Conservation (phyloP, 202 grass and related monocot species). For the Elaeis oleifera region DNA sequence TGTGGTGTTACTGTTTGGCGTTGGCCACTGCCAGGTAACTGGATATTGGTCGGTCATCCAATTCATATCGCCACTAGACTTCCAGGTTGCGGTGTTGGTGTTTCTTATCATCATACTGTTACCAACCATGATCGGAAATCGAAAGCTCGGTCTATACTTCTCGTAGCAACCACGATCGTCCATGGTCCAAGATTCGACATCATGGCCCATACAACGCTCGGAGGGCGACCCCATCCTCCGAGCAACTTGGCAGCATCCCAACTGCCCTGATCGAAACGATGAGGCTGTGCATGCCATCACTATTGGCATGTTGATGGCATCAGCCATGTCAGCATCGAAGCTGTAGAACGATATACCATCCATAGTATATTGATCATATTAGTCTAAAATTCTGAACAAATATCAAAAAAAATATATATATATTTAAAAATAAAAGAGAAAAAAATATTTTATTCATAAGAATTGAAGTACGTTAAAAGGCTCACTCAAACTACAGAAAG, state of each 20-base stretch:
- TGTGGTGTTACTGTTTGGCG: slow-evolving; percentile 73
- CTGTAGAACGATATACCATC: slow-evolving; percentile 43
- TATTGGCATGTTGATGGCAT: slow-evolving; percentile 77
- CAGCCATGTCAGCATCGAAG: slow-evolving; percentile 88
- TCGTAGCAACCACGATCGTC: slow-evolving; percentile 69
- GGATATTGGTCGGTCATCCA: background rate
- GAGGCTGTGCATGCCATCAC: slow-evolving; percentile 67
- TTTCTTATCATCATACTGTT: slow-evolving; percentile 43
- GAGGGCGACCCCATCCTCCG: slow-evolving; percentile 55
- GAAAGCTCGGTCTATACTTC: slow-evolving; percentile 89
- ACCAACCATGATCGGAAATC: slow-evolving; percentile 42
- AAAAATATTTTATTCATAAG: too few relatives aligned
- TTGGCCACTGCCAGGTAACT: slow-evolving; percentile 19
- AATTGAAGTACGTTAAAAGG: too few relatives aligned
- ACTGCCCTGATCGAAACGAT: slow-evolving; percentile 66
- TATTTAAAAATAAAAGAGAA: too few relatives aligned
- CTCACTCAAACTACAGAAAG: too few relatives aligned
- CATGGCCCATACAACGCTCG: slow-evolving; percentile 47
- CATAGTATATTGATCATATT: too few relatives aligned
- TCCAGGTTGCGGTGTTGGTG: background rate
- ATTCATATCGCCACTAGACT: too few relatives aligned
- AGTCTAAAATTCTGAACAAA: too few relatives aligned
- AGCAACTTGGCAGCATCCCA: slow-evolving; percentile 22
- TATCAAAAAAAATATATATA: too few relatives aligned
- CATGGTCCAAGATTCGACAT: slow-evolving; percentile 45